phyloP scores from a whole-genome alignment of 345 rosid genomes.

The Syzygium aqueum region DNA sequence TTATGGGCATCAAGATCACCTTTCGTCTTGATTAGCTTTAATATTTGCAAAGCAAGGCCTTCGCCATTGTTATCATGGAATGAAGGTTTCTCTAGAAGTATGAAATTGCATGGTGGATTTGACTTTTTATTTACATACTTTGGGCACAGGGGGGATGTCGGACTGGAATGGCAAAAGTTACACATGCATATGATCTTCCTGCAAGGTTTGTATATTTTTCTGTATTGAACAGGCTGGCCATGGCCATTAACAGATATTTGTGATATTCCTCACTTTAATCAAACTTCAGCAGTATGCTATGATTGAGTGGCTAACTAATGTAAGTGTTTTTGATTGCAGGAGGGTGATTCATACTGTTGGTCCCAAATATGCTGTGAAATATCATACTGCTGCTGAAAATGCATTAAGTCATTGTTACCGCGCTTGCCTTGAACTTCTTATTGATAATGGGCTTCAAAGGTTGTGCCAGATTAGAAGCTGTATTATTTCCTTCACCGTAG shows the following conservation, averaged over 20 bases:
- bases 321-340: slow-evolving; percentile 26
- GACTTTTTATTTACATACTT: slow-evolving; percentile 1
- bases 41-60: neutral
- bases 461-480: slow-evolving; percentile 9
- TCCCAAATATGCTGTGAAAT: slow-evolving; percentile 95
- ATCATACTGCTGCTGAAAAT: slow-evolving; percentile 98
- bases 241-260: neutral
- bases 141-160: slow-evolving; percentile 87
- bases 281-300: neutral
- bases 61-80: neutral
- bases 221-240: neutral
- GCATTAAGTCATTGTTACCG: slow-evolving; percentile 98
- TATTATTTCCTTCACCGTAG: neutral
- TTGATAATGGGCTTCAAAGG: slow-evolving; percentile 89
- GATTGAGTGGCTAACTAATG: neutral
- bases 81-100: neutral
- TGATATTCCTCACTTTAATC: neutral
- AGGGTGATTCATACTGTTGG: slow-evolving; percentile 95
- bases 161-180: slow-evolving; percentile 98
- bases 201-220: slow-evolving; percentile 53
- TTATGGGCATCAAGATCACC: neutral
- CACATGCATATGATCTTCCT: slow-evolving; percentile 96
- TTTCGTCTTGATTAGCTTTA: neutral
- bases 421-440: slow-evolving; percentile 88
- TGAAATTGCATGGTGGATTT: neutral